phyloP scores from a whole-genome alignment of 345 rosid genomes.

The Brassica rapa region DNA sequence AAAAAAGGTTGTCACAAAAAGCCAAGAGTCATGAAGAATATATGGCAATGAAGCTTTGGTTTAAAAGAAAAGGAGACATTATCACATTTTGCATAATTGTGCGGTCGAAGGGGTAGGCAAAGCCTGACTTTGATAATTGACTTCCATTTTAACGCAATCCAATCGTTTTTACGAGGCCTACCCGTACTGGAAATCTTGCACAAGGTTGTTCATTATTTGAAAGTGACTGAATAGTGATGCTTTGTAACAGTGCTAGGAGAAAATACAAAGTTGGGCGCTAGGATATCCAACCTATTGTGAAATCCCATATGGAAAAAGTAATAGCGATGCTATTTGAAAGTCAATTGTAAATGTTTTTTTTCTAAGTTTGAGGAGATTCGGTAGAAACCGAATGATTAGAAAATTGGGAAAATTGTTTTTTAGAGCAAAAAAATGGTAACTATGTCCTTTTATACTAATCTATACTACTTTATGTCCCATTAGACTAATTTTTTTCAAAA shows the following conservation, averaged over 20 bases:
- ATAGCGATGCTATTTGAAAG: neutral
- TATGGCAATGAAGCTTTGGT: conserved; percentile 19
- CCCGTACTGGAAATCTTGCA: conserved; percentile 24
- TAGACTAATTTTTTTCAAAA: too few relatives aligned
- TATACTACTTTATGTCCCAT: too few relatives aligned
- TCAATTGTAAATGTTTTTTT: neutral
- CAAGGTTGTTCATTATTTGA: conserved; percentile 24
- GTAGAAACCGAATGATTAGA: neutral
- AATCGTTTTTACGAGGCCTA: conserved; percentile 28
- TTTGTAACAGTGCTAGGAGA: neutral
- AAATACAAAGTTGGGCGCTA: conserved; percentile 2
- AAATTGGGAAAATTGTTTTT: too few relatives aligned
- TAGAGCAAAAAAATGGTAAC: too few relatives aligned
- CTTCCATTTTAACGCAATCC: conserved; percentile 31
- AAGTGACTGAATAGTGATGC: conserved; percentile 27
- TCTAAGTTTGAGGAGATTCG: neutral
- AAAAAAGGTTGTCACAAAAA: conserved; percentile 9
- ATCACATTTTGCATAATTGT: conserved; percentile 24
- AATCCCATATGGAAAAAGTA: neutral
- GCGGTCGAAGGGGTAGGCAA: conserved; percentile 40
- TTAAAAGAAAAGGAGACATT: conserved; percentile 28
- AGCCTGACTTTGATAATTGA: conserved; percentile 32
- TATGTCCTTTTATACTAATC: too few relatives aligned
- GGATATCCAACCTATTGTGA: conserved; percentile 19
- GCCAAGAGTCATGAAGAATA: conserved; percentile 14